Percentiles rank a stretch among this genome's conserved stretches.
Evolutionary conservation across 148 eudicot genomes (phyloP).

Genomic region (Camellia granthamiana): DNA sequence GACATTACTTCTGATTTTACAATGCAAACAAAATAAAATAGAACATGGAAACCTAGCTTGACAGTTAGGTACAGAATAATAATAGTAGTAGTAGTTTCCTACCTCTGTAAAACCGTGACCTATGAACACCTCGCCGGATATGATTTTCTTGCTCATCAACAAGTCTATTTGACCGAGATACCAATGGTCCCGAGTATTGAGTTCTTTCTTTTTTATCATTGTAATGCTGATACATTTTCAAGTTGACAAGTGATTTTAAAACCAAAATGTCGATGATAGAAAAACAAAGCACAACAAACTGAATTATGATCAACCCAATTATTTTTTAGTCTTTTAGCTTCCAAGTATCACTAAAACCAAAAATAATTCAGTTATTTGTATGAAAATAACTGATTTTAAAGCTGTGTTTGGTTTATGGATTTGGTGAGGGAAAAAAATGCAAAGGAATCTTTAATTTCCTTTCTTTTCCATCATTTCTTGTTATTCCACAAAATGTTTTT

Average conservation of each 20-base stretch:
- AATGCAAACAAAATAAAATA: constrained; percentile 5
- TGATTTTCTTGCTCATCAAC: constrained; percentile 25
- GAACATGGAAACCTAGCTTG: background rate
- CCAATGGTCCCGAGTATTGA: constrained; percentile 31
- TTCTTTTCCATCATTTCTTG: background rate
- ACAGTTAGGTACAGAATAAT: background rate
- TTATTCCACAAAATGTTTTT: background rate
- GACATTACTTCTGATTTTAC: background rate
- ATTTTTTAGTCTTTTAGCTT: too few relatives aligned
- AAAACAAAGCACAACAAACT: background rate
- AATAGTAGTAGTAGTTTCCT: background rate
- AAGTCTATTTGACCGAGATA: constrained; percentile 17
- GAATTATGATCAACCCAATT: background rate
- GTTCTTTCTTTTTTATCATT: constrained; percentile 13
- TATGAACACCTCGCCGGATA: constrained; percentile 21
- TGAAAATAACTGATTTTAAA: background rate
- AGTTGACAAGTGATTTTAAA: background rate
- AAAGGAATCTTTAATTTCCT: too few relatives aligned
- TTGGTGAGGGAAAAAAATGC: too few relatives aligned
- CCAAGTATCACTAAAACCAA: background rate
- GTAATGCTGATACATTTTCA: constrained; percentile 23
- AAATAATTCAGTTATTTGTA: background rate
- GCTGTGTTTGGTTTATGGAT: too few relatives aligned
- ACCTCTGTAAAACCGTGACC: constrained; percentile 42
- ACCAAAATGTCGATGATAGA: background rate